These are phyloP conservation scores for Ceratocystiopsis minuta DNA, from an alignment of 2,329 filamentous ascomycete genomes.

Conservation along the genomic window DNA sequence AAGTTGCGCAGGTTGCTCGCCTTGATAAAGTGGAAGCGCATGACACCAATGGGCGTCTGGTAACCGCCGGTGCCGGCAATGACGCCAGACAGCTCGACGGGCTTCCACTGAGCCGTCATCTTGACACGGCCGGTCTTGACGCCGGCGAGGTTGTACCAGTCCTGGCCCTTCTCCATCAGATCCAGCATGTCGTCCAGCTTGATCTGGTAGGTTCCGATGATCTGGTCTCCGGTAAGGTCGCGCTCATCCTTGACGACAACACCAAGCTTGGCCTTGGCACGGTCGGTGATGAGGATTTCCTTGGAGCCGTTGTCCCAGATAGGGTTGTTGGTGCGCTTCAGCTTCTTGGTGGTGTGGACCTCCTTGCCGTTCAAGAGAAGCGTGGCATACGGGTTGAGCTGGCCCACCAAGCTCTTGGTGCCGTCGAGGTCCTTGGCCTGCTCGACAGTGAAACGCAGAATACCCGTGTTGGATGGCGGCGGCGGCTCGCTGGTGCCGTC, in stretches of 20 bases:
- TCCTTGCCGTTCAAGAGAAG: constrained; percentile 85
- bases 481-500: constrained; percentile 66
- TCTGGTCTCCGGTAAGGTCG: constrained; percentile 64
- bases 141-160: constrained; percentile 84
- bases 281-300: constrained; percentile 87
- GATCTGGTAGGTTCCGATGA: constrained; percentile 85
- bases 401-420: constrained; percentile 77
- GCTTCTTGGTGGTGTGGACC: constrained; percentile 72
- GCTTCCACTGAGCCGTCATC: constrained; percentile 87
- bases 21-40: constrained; percentile 80
- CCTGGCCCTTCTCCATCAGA: constrained; percentile 77
- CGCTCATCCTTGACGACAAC: constrained; percentile 91
- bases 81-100: constrained; percentile 69
- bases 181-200: constrained; percentile 87
- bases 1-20: constrained; percentile 75
- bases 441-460: constrained; percentile 81
- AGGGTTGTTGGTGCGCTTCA: constrained; percentile 94
- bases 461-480: constrained; percentile 83
- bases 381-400: constrained; percentile 77
- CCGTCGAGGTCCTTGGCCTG: constrained; percentile 93
- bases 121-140: constrained; percentile 73
- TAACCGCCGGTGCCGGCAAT: constrained; percentile 70
- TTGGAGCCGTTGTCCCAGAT: constrained; percentile 89
- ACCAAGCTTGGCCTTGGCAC: constrained; percentile 75
- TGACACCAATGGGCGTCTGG: constrained; percentile 80